phyloP scores from a whole-genome alignment of 2,329 filamentous ascomycete genomes.

The Davidsoniella neocaledoniae region DNA sequence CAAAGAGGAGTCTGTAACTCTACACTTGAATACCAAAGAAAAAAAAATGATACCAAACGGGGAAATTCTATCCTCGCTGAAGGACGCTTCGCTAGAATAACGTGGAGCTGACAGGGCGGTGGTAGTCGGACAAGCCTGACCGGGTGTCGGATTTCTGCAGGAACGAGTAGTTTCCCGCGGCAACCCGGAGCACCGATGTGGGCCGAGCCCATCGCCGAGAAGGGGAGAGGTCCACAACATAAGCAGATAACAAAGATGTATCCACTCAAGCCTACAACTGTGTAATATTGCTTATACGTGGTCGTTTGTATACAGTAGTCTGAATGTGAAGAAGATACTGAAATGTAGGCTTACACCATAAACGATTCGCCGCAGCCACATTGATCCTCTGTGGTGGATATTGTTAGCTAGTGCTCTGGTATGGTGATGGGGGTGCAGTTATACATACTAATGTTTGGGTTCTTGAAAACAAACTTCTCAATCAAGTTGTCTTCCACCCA shows the following conservation, averaged over 20 bases:
- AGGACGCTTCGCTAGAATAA: too few relatives aligned
- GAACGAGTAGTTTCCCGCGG: neutral
- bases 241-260: too few relatives aligned
- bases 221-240: too few relatives aligned
- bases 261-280: too few relatives aligned
- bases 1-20: too few relatives aligned
- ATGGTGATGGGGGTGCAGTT: too few relatives aligned
- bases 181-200: neutral
- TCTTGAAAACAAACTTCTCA: slow-evolving; percentile 82
- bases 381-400: slow-evolving; percentile 56
- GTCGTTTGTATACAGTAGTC: too few relatives aligned
- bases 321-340: neutral
- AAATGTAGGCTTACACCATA: slow-evolving; percentile 42
- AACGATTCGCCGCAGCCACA: slow-evolving; percentile 96
- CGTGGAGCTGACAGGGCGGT: too few relatives aligned
- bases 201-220: slow-evolving; percentile 3
- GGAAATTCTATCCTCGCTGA: neutral
- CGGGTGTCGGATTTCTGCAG: too few relatives aligned
- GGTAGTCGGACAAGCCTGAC: too few relatives aligned
- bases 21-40: neutral
- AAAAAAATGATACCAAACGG: neutral
- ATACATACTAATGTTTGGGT: slow-evolving; percentile 91
- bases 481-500: slow-evolving; percentile 94
- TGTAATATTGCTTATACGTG: too few relatives aligned
- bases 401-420: slow-evolving; percentile 18